phyloP scores from a whole-genome alignment of 768 basidiomycete species.

The Lanmaoa rubissima region DNA sequence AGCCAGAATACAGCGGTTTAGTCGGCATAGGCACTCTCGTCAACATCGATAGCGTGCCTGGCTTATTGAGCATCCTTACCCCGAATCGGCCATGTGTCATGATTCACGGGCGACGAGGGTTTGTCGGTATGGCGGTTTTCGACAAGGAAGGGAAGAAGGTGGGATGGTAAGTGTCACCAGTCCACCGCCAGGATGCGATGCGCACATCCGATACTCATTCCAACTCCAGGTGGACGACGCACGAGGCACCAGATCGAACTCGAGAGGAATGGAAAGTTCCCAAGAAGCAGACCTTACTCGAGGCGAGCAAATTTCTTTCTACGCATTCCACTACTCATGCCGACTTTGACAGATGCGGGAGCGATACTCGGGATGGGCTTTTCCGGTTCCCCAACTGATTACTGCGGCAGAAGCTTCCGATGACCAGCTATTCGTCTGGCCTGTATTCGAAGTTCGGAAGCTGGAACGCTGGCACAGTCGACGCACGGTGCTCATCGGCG shows the following conservation, averaged over 20 bases:
- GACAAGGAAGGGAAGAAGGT: slow-evolving; percentile 26
- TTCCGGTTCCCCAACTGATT: slow-evolving; percentile 29
- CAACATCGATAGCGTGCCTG: slow-evolving; percentile 18
- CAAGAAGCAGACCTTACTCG: slow-evolving; percentile 19
- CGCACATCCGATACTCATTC: background rate
- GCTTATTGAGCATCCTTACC: slow-evolving; percentile 19
- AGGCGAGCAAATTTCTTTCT: slow-evolving; percentile 6
- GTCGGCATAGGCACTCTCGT: slow-evolving; percentile 24
- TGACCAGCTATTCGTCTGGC: slow-evolving; percentile 25
- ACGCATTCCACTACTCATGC: background rate
- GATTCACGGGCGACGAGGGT: slow-evolving; percentile 28
- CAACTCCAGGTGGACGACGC: slow-evolving; percentile 28
- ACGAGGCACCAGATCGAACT: slow-evolving; percentile 25
- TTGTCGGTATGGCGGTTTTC: slow-evolving; percentile 28
- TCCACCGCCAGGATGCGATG: background rate
- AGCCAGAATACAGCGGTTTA: slow-evolving; percentile 30
- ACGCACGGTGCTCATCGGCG: slow-evolving; percentile 30
- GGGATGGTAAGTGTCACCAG: slow-evolving; percentile 19
- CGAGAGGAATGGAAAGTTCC: slow-evolving; percentile 31
- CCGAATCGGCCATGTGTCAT: slow-evolving; percentile 28
- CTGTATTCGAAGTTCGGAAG: slow-evolving; percentile 25
- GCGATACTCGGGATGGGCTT: slow-evolving; percentile 28
- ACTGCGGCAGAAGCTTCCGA: slow-evolving; percentile 17
- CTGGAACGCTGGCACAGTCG: slow-evolving; percentile 26
- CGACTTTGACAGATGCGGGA: slow-evolving; percentile 18